phyloP scores from a whole-genome alignment of 805 yeast genomes.

The Barnettozyma wickerhamii region DNA sequence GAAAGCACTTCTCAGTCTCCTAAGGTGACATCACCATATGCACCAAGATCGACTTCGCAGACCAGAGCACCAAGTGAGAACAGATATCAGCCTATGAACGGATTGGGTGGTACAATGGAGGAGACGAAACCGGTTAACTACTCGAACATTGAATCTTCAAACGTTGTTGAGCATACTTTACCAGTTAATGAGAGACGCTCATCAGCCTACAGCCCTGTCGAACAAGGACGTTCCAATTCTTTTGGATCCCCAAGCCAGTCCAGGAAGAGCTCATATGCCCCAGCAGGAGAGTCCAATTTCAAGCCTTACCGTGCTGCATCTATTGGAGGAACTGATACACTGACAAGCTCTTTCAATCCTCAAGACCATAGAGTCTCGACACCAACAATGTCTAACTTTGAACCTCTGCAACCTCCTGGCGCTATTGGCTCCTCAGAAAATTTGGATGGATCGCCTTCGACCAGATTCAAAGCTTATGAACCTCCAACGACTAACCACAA shows the following conservation, averaged over 20 bases:
- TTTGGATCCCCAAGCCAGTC: neutral
- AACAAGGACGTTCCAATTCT: neutral
- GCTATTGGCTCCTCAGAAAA: conserved; percentile 5
- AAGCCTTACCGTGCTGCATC: conserved; percentile 8
- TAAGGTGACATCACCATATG: neutral
- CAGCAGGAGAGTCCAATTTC: conserved; percentile 8
- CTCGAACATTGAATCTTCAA: too few species aligned
- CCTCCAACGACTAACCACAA: conserved; percentile 21
- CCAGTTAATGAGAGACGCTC: too few species aligned
- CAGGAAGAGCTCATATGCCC: conserved; percentile 8
- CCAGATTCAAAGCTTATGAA: conserved; percentile 22
- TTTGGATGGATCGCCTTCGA: conserved; percentile 24
- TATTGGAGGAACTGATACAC: conserved; percentile 2
- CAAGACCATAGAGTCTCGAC: conserved; percentile 3
- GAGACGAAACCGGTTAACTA: too few species aligned
- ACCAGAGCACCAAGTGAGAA: neutral
- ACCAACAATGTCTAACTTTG: conserved; percentile 10
- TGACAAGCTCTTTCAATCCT: conserved; percentile 5
- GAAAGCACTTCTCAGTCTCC: neutral
- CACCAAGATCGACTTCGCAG: neutral
- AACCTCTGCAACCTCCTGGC: conserved; percentile 10
- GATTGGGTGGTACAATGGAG: too few species aligned
- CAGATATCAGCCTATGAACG: too few species aligned
- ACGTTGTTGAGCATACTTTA: too few species aligned
- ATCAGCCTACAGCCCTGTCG: too few species aligned